Evolutionary conservation across 2,329 filamentous ascomycete species (phyloP), one percentile per base, ranked within the genome.

Genomic region (Cladosporium oxysporum): DNA sequence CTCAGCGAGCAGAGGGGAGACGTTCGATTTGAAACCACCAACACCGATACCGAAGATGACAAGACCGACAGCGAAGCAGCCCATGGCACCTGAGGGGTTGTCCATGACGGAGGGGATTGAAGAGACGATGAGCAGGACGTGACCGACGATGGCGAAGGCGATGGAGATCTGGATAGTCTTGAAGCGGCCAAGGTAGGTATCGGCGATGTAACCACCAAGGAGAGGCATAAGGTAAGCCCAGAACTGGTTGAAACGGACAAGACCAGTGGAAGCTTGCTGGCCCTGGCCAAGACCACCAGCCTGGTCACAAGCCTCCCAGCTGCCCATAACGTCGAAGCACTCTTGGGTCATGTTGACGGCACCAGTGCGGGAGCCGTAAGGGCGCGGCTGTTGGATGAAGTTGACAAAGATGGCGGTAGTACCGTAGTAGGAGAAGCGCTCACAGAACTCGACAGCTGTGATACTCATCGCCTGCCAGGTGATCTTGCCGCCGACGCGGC

Each of bases 21-120:
- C 90, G 74, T 93, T 93, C 70, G 89, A 86, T 82, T 93, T 93
- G 85, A 93, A 92, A 73, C 91, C 90, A 67, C 91, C 91, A 1
- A 90, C 91, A 55, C 91, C 91, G 26, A 91, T 75, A 31, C 90
- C 90, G 75, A 92, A 85, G 74, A 92, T 84, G 59, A 91, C 77
- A 68, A 91, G 81, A 53, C 87, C 87, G 52, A 88, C 77, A 5
- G 88, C 77, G 72, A 92, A 90, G 66, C 85, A 87, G 1, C 81
- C 88, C 55, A 91, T 85, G 0, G 89, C 81, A 16, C 82, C 80
- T 21, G 86, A 81, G 1, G 68, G 66, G 44, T 86, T 80, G 60
- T 84, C 78, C 60, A 92, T 88, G 62, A 91, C 87, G 6, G 75
- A 73, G 0, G 90, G 90, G 1, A 90, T 79, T 10, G 89, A 85